A percentile compares a stretch with the other conserved stretches of the same genome.
These are phyloP conservation scores for Aspergillus vadensis DNA, from an alignment of 2,329 filamentous ascomycete genomes.

Conservation along the genomic window DNA sequence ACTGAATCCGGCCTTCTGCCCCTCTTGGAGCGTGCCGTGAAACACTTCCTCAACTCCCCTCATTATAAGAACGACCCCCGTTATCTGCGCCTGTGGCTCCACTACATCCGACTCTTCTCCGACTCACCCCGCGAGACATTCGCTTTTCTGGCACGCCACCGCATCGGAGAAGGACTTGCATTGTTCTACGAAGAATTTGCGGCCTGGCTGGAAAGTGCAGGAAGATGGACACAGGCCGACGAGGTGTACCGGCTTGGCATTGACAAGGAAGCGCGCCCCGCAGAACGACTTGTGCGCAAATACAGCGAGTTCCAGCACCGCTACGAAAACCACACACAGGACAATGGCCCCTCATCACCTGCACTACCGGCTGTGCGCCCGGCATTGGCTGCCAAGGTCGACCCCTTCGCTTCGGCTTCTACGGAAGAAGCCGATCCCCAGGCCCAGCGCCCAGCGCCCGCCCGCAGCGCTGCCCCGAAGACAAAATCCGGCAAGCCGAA, in stretches of 20 bases:
- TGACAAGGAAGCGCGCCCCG: slow-evolving; percentile 81
- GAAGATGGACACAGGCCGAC: slow-evolving; percentile 85
- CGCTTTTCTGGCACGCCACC: slow-evolving; percentile 84
- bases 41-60: slow-evolving; percentile 76
- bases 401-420: slow-evolving; percentile 67
- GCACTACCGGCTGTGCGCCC: slow-evolving; percentile 81
- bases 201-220: slow-evolving; percentile 82
- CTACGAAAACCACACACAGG: slow-evolving; percentile 66
- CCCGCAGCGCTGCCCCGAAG: slow-evolving; percentile 50
- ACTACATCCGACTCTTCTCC: slow-evolving; percentile 90
- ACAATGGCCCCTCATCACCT: slow-evolving; percentile 75
- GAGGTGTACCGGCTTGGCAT: slow-evolving; percentile 92
- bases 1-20: slow-evolving; percentile 85
- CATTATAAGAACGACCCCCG: slow-evolving; percentile 95
- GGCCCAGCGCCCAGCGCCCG: slow-evolving; percentile 56
- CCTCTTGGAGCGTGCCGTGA: slow-evolving; percentile 89
- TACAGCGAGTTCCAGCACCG: slow-evolving; percentile 89
- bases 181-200: slow-evolving; percentile 98
- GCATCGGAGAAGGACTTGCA: slow-evolving; percentile 81
- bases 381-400: slow-evolving; percentile 79
- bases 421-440: slow-evolving; percentile 66
- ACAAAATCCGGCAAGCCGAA: slow-evolving; percentile 75
- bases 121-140: slow-evolving; percentile 93
- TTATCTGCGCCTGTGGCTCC: slow-evolving; percentile 90
- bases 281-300: slow-evolving; percentile 79